These are phyloP conservation scores for Fusarium paranaense DNA, from an alignment of 2,329 filamentous ascomycete species.

Conservation along the genomic window DNA sequence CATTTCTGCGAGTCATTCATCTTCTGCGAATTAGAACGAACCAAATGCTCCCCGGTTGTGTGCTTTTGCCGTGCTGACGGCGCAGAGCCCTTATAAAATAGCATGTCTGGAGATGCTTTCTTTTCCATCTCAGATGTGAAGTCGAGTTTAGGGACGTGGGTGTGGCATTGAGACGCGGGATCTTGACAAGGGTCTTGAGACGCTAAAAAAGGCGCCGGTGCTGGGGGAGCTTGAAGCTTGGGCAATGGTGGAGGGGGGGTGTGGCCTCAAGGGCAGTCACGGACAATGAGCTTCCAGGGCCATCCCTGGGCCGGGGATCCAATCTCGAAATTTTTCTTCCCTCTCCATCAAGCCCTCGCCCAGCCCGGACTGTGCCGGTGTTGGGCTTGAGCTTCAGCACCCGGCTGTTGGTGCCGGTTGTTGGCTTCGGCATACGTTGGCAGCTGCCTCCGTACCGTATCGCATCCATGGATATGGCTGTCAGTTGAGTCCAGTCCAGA, in stretches of 20 bases:
- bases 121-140: slow-evolving; percentile 35
- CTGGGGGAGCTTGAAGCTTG: slow-evolving; percentile 39
- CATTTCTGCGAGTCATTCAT: not conserved
- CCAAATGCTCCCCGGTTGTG: slow-evolving; percentile 1
- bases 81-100: slow-evolving; percentile 1
- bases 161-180: slow-evolving; percentile 47
- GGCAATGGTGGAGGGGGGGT: slow-evolving; percentile 41
- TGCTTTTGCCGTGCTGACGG: slow-evolving; percentile 1
- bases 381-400: slow-evolving; percentile 38
- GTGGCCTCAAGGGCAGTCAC: slow-evolving; percentile 27
- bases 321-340: slow-evolving; percentile 43
- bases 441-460: slow-evolving; percentile 2
- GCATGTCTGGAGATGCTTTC: slow-evolving; percentile 29
- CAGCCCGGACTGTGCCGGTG: slow-evolving; percentile 43
- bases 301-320: slow-evolving; percentile 41
- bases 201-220: slow-evolving; percentile 44
- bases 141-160: slow-evolving; percentile 45
- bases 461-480: slow-evolving; percentile 2
- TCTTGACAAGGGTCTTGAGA: slow-evolving; percentile 44
- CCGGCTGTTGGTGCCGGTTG: slow-evolving; percentile 43
- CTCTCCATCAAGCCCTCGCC: slow-evolving; percentile 38
- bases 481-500: not conserved
- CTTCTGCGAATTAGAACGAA: not conserved
- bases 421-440: slow-evolving; percentile 32
- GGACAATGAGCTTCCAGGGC: slow-evolving; percentile 28